Conservation (phyloP, 2,329 filamentous ascomycete species). For the Fusarium humuli region DNA sequence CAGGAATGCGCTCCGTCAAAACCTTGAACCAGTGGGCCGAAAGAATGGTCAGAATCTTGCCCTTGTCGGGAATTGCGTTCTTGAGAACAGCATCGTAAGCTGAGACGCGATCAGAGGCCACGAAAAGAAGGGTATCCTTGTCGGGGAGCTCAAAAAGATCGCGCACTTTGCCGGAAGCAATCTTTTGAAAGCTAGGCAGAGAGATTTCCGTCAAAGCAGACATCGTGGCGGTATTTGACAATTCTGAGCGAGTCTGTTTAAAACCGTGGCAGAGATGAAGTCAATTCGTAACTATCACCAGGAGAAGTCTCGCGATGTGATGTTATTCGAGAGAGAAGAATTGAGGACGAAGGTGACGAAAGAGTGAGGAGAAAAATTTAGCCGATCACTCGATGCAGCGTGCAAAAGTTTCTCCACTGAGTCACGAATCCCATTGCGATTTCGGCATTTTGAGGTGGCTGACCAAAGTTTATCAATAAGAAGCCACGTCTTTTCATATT, state of each 20-base stretch:
- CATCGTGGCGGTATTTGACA: constrained; percentile 9
- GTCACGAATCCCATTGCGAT: constrained; percentile 19
- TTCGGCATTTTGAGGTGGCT: constrained; percentile 13
- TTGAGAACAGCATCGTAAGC: constrained; percentile 88
- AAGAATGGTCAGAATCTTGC: constrained; percentile 60
- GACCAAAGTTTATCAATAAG: neutral
- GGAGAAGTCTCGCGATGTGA: neutral
- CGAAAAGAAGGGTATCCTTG: constrained; percentile 75
- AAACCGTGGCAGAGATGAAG: neutral
- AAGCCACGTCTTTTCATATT: constrained; percentile 8
- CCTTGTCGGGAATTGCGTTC: constrained; percentile 62
- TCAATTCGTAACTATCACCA: neutral
- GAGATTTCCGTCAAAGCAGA: constrained; percentile 35
- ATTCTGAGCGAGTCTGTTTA: neutral
- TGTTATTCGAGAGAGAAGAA: constrained; percentile 11
- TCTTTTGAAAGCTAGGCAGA: constrained; percentile 51
- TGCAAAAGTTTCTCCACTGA: constrained; percentile 40
- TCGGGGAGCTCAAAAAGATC: constrained; percentile 83
- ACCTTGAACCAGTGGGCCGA: constrained; percentile 68
- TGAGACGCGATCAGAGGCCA: constrained; percentile 90
- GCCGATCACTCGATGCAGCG: constrained; percentile 28
- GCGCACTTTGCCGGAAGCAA: constrained; percentile 74
- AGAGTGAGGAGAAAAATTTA: constrained; percentile 43
- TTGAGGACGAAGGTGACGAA: constrained; percentile 33
- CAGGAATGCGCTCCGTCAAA: constrained; percentile 58